A percentile compares a stretch with the other conserved stretches of the same genome.
Conservation (phyloP, 345 rosid species). For the Laguncularia racemosa region DNA sequence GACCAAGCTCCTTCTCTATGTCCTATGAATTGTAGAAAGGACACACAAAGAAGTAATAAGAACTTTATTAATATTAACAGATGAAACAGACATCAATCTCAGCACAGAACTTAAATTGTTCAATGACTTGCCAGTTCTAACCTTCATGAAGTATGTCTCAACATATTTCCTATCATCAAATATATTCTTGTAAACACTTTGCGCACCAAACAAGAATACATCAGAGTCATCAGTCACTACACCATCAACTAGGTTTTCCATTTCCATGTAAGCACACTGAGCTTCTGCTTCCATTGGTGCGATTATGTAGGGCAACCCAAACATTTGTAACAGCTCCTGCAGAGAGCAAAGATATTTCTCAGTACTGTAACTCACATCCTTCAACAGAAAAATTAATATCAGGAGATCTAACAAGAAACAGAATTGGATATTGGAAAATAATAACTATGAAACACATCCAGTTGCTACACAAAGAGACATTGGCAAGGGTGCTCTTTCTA, state of each 20-base stretch:
- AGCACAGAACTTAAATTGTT: background rate
- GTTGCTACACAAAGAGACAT: no score
- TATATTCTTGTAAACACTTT: constrained; percentile 87
- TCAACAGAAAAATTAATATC: no score
- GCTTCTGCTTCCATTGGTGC: constrained; percentile 99
- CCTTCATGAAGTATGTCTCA: constrained; percentile 93
- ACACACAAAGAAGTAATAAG: background rate
- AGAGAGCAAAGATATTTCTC: constrained; percentile 5
- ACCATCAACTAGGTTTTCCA: constrained; percentile 83
- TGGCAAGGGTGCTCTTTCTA: no score
- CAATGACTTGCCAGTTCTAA: constrained; percentile 13
- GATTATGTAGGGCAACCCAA: constrained; percentile 93
- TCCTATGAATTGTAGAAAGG: constrained; percentile 35
- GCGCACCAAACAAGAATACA: constrained; percentile 87
- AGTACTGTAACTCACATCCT: no score
- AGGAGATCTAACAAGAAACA: no score
- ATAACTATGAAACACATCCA: no score
- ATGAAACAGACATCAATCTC: background rate
- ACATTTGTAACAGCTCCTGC: constrained; percentile 93
- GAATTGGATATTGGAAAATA: no score
- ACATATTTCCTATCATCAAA: constrained; percentile 98
- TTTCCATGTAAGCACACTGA: constrained; percentile 91
- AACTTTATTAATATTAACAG: background rate
- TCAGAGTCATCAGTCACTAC: constrained; percentile 96
- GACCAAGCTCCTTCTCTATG: constrained; percentile 85